Evolutionary conservation across 106 monocot species (phyloP).

Genomic region (Cymbidium sinense): DNA sequence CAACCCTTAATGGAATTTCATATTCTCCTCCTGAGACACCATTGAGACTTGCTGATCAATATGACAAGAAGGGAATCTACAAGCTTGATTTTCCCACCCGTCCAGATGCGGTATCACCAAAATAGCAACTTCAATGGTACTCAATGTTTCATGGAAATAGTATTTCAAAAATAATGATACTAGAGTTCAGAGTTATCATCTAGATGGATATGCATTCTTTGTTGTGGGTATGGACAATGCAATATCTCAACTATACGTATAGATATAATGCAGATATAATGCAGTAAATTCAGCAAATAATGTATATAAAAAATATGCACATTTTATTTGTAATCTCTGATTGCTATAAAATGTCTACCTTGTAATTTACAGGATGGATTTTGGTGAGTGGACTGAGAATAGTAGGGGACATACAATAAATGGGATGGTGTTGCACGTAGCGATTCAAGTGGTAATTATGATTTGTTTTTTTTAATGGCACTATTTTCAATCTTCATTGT

Average conservation of each 20-base stretch:
- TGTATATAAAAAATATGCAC: too few relatives aligned
- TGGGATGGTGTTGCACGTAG: conserved; percentile 70
- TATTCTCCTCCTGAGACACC: conserved; percentile 49
- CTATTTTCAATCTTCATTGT: too few relatives aligned
- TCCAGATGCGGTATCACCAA: conserved; percentile 31
- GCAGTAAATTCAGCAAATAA: too few relatives aligned
- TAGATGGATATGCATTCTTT: conserved; percentile 80
- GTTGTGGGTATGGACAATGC: conserved; percentile 39
- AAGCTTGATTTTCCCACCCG: conserved; percentile 54
- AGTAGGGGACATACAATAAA: conserved; percentile 72
- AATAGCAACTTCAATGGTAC: conserved; percentile 40
- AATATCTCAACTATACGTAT: not conserved
- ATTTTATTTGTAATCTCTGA: too few relatives aligned
- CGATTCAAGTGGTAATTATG: conserved; percentile 36
- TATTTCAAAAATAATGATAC: conserved; percentile 82
- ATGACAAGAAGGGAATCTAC: conserved; percentile 50
- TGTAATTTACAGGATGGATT: conserved; percentile 48
- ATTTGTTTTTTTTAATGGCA: not conserved
- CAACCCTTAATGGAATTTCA: conserved; percentile 70
- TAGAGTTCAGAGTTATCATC: conserved; percentile 55
- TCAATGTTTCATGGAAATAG: conserved; percentile 62
- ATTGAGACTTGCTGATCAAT: conserved; percentile 49
- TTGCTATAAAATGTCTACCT: not conserved
- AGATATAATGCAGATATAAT: too few relatives aligned
- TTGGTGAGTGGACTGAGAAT: conserved; percentile 61